Evolutionary conservation across 176 grass and related monocot genomes (phyloP), one percentile per base, ranked within the genome.

Genomic region (Themeda triandra): DNA sequence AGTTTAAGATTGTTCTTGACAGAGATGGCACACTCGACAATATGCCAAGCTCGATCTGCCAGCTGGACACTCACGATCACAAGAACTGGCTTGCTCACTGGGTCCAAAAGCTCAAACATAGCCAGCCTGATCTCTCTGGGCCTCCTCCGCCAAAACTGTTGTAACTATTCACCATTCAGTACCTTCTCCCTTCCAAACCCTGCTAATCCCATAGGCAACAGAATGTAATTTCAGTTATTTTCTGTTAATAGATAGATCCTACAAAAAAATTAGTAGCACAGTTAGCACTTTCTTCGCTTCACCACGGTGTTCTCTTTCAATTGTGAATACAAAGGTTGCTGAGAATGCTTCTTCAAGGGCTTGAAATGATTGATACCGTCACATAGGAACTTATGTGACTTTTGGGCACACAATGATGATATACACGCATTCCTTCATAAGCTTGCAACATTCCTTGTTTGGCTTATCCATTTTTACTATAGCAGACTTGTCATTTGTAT

Each of bases 11-110:
- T 13, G 82, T 78, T 73, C 65, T 96, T 41, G 71, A 87, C 28
- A 85, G 63, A 86, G 91, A 96, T 81, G 97, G 97, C 51, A 91
- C 84, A n/a, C 92, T 99, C 10, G 74, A 96, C 27, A 88, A 86
- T 46, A 81, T 96, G 65, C 93, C 89, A 32, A 92, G 63, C 71
- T 85, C 81, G 48, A 87, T 63, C 76, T 88, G 79, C 83, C 88
- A 86, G 36, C 49, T 53, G 18, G 91, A 79, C 51, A 60, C 13
- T 80, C 85, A 84, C 70, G 89, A 96, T 87, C 93, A 92, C 62
- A 99, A 94, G 79, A 96, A 91, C 49, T 85, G 69, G 88, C 67
- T 94, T 24, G 78, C 78, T 62, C 89, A 91, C 59, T 92, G 86
- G 91, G 63, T 94, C 44, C 90, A 91, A 37, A 93, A 89, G 84